phyloP scores from a whole-genome alignment of 1,139 yeast genomes.

The Diutina scorzettiae region DNA sequence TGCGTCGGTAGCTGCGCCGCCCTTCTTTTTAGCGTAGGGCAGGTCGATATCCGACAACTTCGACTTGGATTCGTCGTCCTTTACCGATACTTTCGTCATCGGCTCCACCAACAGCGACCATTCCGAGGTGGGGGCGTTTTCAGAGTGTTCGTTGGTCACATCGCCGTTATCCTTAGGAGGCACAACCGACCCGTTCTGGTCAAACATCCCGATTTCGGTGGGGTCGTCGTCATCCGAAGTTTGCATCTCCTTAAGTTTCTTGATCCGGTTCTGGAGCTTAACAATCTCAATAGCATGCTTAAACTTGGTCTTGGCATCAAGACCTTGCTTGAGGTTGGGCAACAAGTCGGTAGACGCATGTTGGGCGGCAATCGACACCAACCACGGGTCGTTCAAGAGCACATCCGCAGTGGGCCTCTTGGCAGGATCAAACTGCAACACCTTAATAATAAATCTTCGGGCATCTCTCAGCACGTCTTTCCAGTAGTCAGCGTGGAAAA shows the following conservation, averaged over 20 bases:
- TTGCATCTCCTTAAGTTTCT: slow-evolving; percentile 45
- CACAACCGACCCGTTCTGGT: slow-evolving; percentile 17
- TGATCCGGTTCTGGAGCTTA: slow-evolving; percentile 60
- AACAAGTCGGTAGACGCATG: slow-evolving; percentile 50
- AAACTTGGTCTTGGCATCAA: slow-evolving; percentile 77
- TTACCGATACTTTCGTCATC: slow-evolving; percentile 5
- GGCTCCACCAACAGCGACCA: slow-evolving; percentile 12
- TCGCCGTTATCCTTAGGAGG: slow-evolving; percentile 3
- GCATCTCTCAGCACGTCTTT: slow-evolving; percentile 64
- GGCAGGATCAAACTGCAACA: slow-evolving; percentile 54
- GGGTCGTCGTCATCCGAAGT: slow-evolving; percentile 47
- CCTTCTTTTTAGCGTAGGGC: slow-evolving; percentile 8
- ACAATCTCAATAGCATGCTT: slow-evolving; percentile 80
- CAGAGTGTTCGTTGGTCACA: slow-evolving; percentile 6
- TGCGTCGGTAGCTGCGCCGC: slow-evolving; percentile 23
- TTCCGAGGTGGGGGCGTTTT: slow-evolving; percentile 16
- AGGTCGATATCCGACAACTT: slow-evolving; percentile 12
- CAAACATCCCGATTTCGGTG: slow-evolving; percentile 31
- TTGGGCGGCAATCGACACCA: slow-evolving; percentile 34
- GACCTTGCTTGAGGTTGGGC: slow-evolving; percentile 39
- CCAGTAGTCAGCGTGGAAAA: slow-evolving; percentile 87
- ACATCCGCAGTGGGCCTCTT: slow-evolving; percentile 57
- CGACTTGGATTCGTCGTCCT: slow-evolving; percentile 11
- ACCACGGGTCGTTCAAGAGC: slow-evolving; percentile 61
- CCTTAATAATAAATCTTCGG: slow-evolving; percentile 53